phyloP scores from a whole-genome alignment of 495 filamentous ascomycete genomes.

The Penicillium coffeae region DNA sequence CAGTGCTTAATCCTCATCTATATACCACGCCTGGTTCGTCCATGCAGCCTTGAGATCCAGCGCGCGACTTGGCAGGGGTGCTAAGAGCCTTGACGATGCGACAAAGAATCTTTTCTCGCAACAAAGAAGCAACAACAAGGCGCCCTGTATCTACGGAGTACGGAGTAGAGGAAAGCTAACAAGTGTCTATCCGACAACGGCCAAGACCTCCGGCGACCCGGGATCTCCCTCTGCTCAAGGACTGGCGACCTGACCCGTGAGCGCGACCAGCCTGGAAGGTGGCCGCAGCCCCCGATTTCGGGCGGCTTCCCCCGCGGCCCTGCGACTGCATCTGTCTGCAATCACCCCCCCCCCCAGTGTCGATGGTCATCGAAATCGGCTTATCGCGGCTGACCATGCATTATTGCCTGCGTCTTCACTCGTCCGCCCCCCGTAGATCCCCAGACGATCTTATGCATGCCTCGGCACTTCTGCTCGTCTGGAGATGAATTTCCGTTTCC shows the following conservation, averaged over 20 bases:
- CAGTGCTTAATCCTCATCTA: conserved; percentile 18
- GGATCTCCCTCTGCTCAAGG: conserved; percentile 10
- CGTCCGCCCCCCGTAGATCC: conserved; percentile 1
- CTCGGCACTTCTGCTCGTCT: not conserved
- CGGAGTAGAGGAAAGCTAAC: too few relatives aligned
- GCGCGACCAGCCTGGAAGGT: not conserved
- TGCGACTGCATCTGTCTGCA: conserved; percentile 18
- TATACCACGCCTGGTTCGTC: conserved; percentile 6
- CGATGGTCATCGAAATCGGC: conserved; percentile 25
- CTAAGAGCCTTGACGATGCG: too few relatives aligned
- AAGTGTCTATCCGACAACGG: conserved; percentile 44
- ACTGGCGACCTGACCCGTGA: not conserved
- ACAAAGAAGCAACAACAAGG: not conserved
- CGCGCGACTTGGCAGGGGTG: conserved; percentile 8
- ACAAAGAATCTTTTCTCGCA: not conserved
- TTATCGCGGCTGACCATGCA: conserved; percentile 16
- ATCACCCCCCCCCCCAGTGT: conserved; percentile 22
- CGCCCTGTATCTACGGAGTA: too few relatives aligned
- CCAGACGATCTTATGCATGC: conserved; percentile 4
- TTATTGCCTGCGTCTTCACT: conserved; percentile 11
- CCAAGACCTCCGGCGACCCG: conserved; percentile 19
- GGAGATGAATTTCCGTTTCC: not conserved
- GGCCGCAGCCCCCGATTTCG: conserved; percentile 30
- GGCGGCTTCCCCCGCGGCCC: conserved; percentile 18
- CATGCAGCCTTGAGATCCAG: not conserved